Evolutionary conservation across 352 stramenopile genomes (phyloP).

Genomic region (Pythium periplocum): DNA sequence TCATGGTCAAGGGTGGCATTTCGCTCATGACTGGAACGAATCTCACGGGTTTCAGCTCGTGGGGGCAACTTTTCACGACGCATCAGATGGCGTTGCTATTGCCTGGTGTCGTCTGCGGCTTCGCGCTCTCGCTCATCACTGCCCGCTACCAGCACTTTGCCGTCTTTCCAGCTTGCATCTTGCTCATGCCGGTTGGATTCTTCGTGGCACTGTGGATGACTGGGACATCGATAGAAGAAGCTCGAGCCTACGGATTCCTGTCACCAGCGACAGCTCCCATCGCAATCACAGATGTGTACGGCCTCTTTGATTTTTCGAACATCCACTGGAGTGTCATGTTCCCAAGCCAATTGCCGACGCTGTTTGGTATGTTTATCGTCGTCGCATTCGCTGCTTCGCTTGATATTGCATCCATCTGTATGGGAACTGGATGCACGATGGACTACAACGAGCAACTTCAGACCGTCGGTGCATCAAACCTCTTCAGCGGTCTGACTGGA

Average conservation of each 20-base stretch:
- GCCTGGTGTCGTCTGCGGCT: constrained; percentile 65
- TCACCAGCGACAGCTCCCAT: constrained; percentile 24
- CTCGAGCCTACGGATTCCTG: constrained; percentile 85
- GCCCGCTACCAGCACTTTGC: constrained; percentile 61
- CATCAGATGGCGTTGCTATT: constrained; percentile 67
- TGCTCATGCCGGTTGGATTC: constrained; percentile 66
- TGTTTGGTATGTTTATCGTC: constrained; percentile 93
- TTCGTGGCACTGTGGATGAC: constrained; percentile 80
- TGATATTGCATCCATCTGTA: constrained; percentile 93
- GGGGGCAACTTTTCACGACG: constrained; percentile 48
- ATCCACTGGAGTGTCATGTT: constrained; percentile 80
- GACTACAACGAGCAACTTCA: constrained; percentile 93
- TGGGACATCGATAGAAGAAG: constrained; percentile 79
- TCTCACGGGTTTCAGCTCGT: constrained; percentile 70
- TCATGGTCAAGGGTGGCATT: constrained; percentile 90
- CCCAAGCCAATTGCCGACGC: constrained; percentile 51
- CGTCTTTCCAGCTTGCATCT: constrained; percentile 52
- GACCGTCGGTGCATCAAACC: constrained; percentile 92
- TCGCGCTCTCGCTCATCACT: constrained; percentile 67
- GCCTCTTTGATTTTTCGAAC: constrained; percentile 61
- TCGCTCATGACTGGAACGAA: constrained; percentile 77
- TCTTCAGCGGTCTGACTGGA: constrained; percentile 80
- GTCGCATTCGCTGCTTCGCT: constrained; percentile 92
- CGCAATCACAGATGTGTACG: constrained; percentile 39
- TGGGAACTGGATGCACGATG: constrained; percentile 89